These are phyloP conservation scores for Solanum hybrid DNA, from an alignment of 305 asterid species.

Conservation along the genomic window DNA sequence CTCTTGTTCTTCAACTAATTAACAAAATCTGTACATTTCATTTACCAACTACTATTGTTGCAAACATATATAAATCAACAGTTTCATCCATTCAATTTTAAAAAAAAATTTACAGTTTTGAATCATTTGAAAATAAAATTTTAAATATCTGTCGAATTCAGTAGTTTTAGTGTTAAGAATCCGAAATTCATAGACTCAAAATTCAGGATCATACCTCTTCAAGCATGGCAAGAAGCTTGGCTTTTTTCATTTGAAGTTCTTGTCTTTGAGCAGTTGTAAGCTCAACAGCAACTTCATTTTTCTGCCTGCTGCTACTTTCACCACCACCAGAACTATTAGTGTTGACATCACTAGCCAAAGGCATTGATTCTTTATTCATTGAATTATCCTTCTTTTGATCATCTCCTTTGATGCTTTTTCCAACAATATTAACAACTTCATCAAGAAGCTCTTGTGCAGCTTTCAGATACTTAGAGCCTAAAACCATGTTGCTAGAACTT, in stretches of 20 bases:
- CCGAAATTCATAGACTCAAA: not conserved
- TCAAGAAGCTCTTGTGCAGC: conserved; percentile 59
- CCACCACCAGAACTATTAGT: conserved; percentile 1
- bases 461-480: conserved; percentile 49
- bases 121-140: not conserved
- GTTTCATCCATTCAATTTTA: not conserved
- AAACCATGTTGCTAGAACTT: conserved; percentile 1
- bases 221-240: conserved; percentile 50
- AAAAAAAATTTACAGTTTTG: not conserved
- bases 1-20: not conserved
- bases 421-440: conserved; percentile 44
- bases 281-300: conserved; percentile 14
- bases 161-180: not conserved
- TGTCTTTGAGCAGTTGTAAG: conserved; percentile 56
- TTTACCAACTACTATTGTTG: not conserved
- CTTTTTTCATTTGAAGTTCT: conserved; percentile 67
- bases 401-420: not conserved
- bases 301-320: conserved; percentile 8
- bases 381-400: conserved; percentile 14
- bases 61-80: not conserved
- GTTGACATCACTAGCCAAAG: not conserved
- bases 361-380: not conserved
- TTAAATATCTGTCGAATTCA: not conserved
- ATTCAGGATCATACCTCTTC: conserved; percentile 44
- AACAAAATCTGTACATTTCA: not conserved